These are phyloP conservation scores for Leccinum boreale DNA, from an alignment of 768 basidiomycete species.

Conservation along the genomic window DNA sequence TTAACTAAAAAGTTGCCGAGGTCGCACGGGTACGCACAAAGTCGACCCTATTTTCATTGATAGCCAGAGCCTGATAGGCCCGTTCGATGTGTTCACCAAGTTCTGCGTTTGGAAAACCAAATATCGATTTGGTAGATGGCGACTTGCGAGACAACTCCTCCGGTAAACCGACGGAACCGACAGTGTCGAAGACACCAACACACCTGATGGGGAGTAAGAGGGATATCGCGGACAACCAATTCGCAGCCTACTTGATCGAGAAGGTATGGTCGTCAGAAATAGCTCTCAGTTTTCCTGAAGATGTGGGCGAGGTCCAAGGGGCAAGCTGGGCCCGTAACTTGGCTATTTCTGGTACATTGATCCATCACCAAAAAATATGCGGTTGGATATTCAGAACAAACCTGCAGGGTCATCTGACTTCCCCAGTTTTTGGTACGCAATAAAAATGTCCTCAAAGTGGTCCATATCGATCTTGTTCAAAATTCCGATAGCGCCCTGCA, in stretches of 20 bases:
- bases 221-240: background rate
- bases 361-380: background rate
- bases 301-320: constrained; percentile 51
- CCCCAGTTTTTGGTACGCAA: constrained; percentile 59
- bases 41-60: constrained; percentile 64
- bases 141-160: constrained; percentile 53
- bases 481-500: constrained; percentile 67
- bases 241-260: constrained; percentile 53
- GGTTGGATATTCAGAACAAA: constrained; percentile 18
- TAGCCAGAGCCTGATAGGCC: constrained; percentile 68
- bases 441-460: constrained; percentile 61
- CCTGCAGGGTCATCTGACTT: constrained; percentile 47
- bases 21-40: constrained; percentile 46
- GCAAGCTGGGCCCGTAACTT: constrained; percentile 43
- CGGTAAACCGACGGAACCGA: constrained; percentile 69
- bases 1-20: background rate
- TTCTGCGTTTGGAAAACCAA: constrained; percentile 59
- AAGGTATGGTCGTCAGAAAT: constrained; percentile 46
- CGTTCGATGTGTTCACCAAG: constrained; percentile 62
- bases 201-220: constrained; percentile 39
- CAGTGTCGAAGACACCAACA: constrained; percentile 75
- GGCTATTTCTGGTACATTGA: constrained; percentile 30
- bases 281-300: constrained; percentile 53
- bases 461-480: constrained; percentile 72
- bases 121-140: constrained; percentile 46